Percentiles rank a stretch among this genome's conserved stretches.
These are phyloP conservation scores for Stephania japonica DNA, from an alignment of 164 flowering plant genomes.

Conservation along the genomic window DNA sequence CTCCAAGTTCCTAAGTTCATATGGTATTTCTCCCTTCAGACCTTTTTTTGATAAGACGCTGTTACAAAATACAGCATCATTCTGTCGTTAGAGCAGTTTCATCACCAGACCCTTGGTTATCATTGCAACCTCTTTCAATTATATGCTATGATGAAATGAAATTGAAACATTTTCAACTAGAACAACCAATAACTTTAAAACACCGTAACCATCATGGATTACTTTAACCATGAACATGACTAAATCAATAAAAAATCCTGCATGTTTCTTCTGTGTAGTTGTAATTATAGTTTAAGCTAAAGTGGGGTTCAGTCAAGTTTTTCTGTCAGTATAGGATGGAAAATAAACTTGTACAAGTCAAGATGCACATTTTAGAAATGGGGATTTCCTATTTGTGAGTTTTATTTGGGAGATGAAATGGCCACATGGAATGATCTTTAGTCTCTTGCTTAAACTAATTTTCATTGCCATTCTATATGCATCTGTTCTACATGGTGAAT, in stretches of 20 bases:
- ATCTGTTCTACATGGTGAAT: no score
- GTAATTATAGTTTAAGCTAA: not conserved
- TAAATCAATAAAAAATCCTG: not conserved
- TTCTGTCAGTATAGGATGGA: not conserved
- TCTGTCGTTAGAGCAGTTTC: not conserved
- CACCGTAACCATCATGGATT: not conserved
- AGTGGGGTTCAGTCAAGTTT: not conserved
- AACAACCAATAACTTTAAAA: not conserved
- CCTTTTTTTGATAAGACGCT: slow-evolving; percentile 68
- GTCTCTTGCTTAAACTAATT: not conserved
- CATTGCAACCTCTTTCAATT: not conserved
- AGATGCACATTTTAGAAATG: not conserved
- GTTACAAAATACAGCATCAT: slow-evolving; percentile 25
- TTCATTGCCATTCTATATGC: no score
- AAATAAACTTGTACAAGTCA: not conserved
- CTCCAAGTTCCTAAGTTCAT: slow-evolving; percentile 58
- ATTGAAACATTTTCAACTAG: not conserved
- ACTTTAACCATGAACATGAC: not conserved
- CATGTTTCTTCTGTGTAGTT: not conserved
- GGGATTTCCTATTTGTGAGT: not conserved
- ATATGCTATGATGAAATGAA: not conserved
- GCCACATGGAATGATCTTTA: not conserved
- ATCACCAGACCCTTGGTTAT: not conserved
- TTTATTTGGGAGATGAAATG: not conserved
- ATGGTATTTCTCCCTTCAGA: slow-evolving; percentile 59